These are phyloP conservation scores for Aphanomyces invadans DNA, from an alignment of 352 stramenopile species.

Conservation along the genomic window DNA sequence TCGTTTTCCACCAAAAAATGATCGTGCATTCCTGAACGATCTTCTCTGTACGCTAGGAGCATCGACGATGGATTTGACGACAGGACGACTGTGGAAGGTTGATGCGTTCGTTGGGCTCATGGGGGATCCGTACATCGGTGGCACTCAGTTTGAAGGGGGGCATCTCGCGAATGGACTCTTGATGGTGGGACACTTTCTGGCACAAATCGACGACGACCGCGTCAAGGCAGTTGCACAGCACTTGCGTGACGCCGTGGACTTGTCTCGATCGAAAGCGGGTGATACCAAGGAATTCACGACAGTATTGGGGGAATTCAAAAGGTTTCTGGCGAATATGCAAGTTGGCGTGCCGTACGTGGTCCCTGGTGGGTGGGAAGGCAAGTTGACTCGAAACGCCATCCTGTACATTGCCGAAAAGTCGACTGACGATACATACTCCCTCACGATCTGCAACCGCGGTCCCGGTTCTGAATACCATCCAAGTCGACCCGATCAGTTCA, in stretches of 20 bases:
- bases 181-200: conserved; percentile 7
- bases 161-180: conserved; percentile 60
- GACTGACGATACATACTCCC: conserved; percentile 45
- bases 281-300: conserved; percentile 55
- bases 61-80: conserved; percentile 23
- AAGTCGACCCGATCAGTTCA: conserved; percentile 32
- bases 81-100: conserved; percentile 49
- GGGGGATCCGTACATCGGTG: conserved; percentile 69
- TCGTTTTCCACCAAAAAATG: background rate
- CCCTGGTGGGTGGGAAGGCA: conserved; percentile 73
- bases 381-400: conserved; percentile 59
- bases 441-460: conserved; percentile 86
- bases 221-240: conserved; percentile 37
- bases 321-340: conserved; percentile 38
- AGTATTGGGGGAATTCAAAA: conserved; percentile 65
- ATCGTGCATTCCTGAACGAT: background rate
- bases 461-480: conserved; percentile 78
- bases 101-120: conserved; percentile 65
- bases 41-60: background rate
- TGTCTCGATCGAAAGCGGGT: conserved; percentile 47
- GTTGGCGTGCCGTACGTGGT: conserved; percentile 45
- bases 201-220: conserved; percentile 32
- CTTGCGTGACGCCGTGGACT: conserved; percentile 34
- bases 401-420: conserved; percentile 80
- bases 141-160: conserved; percentile 67